phyloP scores from a whole-genome alignment of 306 rosid species.

The Rosa lucieae region DNA sequence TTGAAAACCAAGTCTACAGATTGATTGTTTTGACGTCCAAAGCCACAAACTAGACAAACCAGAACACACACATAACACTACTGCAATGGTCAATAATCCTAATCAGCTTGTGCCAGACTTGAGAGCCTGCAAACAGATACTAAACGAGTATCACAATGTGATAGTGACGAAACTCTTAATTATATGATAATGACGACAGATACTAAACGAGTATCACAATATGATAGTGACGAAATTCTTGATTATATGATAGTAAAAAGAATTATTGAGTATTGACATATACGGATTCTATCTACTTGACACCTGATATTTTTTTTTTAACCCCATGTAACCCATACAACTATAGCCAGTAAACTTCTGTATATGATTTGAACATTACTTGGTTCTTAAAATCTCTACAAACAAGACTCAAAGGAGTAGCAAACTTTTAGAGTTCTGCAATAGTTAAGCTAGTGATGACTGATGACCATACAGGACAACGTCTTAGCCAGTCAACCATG shows the following conservation, averaged over 20 bases:
- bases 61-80: conserved; percentile 17
- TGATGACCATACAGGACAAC: background rate
- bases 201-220: background rate
- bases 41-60: conserved; percentile 13
- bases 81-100: background rate
- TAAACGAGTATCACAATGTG: background rate
- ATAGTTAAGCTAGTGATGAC: background rate
- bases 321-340: background rate
- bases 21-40: conserved; percentile 16
- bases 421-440: background rate
- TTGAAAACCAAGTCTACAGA: background rate
- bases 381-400: background rate
- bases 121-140: background rate
- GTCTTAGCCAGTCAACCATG: background rate
- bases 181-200: background rate
- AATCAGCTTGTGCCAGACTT: background rate
- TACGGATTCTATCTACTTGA: background rate
- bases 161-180: background rate
- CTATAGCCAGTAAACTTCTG: background rate
- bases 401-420: background rate
- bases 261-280: background rate
- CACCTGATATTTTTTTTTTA: background rate
- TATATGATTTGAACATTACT: no score
- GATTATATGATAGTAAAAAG: background rate
- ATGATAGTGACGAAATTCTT: background rate